Evolutionary conservation across 257 asterid genomes (phyloP).

Genomic region (Leptodermis oblonga): DNA sequence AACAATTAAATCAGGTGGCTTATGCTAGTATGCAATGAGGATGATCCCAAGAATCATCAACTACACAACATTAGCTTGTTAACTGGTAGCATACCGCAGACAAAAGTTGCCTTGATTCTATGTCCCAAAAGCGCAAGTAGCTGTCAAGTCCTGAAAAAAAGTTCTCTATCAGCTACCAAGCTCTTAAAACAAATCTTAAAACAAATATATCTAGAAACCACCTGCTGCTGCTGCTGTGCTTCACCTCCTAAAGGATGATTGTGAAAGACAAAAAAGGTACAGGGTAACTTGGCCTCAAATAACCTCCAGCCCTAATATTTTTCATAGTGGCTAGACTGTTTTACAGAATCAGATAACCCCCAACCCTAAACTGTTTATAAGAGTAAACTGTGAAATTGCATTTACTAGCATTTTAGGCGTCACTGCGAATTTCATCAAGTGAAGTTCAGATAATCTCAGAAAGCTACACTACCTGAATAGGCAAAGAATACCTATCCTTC

Average conservation of each 20-base stretch:
- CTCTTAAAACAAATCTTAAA: too few relatives aligned
- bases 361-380: background rate
- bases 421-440: background rate
- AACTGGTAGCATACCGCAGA: conserved; percentile 65
- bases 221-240: background rate
- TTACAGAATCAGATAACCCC: background rate
- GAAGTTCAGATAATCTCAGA: too few relatives aligned
- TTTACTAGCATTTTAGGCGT: background rate
- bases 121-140: conserved; percentile 92
- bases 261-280: background rate
- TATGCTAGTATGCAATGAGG: background rate
- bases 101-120: conserved; percentile 72
- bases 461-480: background rate
- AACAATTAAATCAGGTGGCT: background rate
- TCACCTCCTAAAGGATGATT: background rate
- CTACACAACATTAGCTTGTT: background rate
- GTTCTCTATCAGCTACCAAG: background rate
- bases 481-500: background rate
- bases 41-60: background rate
- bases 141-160: conserved; percentile 74
- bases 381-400: background rate
- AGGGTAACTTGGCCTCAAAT: background rate
- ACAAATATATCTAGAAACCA: background rate
- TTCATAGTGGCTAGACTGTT: too few relatives aligned
- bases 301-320: background rate